Base-by-base conservation (phyloP, 1,139 yeast species). In the Kluyveromyces sp. region DNA sequence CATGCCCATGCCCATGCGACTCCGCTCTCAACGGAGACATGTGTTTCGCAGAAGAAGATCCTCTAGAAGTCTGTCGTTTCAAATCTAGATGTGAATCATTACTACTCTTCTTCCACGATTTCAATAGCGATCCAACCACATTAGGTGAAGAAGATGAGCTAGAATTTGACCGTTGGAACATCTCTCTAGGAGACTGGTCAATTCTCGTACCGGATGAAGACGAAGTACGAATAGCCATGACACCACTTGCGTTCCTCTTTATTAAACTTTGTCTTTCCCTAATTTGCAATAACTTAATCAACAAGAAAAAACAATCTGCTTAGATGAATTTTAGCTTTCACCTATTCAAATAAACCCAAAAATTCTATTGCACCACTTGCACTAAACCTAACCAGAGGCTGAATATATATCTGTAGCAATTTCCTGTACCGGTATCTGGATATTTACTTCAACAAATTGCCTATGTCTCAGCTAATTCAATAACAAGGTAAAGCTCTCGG, bases 1-100 rank as follows among this genome's bases (percentile, higher is more conserved):
- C 29, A 41, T 29, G 43, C 34, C 26, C 29, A 25, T 31, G 37
- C 30, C 26, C 39, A 31, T 44, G 41, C 27, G 47, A 39, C 26
- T 36, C 33, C 15, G 46, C 30, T 7, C 43, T 31, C 27, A 47
- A 44, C 6, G 46, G 45, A 7, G 52, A 38, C 62, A 49, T 47
- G 61, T 54, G 31, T 62, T 57, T 15, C 58, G 50, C 15, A 48
- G 36, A 6, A 49, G 35, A 47, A 42, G 30, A 15, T 15, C 27
- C 21, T 25, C 10, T 38, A 30, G 32, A 21, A 7, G 35, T 32
- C 39, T 33, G 41, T 35, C 34, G 29, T 32, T 34, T 37, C 25
- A 34, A 37, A 34, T 45, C 42, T 28, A 41, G 29, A 21, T 28
- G 29, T 21, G 48, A 39, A n/a, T 38, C 40, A 7, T 15, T 15